A percentile compares a stretch with the other conserved stretches of the same genome.
These are phyloP conservation scores for Teratosphaeria pseudoeucalypti DNA, from an alignment of 2,329 filamentous ascomycete species.

Conservation along the genomic window DNA sequence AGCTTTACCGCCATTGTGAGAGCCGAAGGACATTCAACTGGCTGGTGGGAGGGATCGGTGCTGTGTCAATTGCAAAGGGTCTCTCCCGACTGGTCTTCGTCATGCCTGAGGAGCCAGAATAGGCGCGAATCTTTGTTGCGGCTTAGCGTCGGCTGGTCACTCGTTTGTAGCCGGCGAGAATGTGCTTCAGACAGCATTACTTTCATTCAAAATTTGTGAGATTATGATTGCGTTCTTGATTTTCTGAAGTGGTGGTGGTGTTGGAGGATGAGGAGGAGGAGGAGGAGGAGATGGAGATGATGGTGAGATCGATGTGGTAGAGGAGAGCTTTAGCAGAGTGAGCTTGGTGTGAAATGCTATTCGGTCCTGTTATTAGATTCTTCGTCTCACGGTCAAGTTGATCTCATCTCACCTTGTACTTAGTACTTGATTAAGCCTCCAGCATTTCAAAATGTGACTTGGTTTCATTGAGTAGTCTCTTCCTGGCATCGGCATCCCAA, in stretches of 20 bases:
- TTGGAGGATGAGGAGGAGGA: background rate
- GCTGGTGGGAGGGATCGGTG: background rate
- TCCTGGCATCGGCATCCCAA: no score
- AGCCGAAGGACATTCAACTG: background rate
- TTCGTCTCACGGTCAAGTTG: no score
- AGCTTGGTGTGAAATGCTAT: background rate
- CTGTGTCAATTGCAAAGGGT: background rate
- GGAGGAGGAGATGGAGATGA: background rate
- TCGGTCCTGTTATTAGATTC: background rate
- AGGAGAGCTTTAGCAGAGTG: background rate
- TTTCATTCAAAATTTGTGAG: background rate
- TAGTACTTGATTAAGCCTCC: no score
- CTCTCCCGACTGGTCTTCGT: background rate
- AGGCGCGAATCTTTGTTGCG: background rate
- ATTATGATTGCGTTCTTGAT: background rate
- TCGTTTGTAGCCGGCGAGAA: background rate
- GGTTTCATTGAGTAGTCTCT: no score
- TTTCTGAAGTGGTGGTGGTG: background rate
- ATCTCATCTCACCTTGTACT: no score
- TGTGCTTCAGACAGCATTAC: background rate
- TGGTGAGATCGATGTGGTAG: background rate
- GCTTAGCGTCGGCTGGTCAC: background rate
- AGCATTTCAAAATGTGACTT: no score
- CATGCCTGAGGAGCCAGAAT: background rate
- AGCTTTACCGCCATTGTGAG: background rate